Conservation (phyloP, 306 rosid genomes). For the Albizia julibrissin region DNA sequence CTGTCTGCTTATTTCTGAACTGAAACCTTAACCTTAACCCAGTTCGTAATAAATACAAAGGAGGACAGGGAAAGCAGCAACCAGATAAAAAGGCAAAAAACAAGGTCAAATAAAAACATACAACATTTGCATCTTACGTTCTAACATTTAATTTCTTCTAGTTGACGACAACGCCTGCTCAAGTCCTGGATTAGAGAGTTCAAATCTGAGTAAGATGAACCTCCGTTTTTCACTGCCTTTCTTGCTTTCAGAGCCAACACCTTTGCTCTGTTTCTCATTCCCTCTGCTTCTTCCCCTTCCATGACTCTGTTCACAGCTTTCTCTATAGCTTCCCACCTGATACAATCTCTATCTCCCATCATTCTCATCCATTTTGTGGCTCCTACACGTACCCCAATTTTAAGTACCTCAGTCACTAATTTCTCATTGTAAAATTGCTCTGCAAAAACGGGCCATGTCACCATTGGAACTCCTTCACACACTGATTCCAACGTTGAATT, state of each 20-base stretch:
- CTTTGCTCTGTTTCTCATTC: slow-evolving; percentile 28
- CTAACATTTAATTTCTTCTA: not conserved
- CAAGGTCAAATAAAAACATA: too few species aligned
- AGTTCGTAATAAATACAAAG: too few species aligned
- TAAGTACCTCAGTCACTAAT: slow-evolving; percentile 35
- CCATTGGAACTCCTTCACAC: slow-evolving; percentile 3
- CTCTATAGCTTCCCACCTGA: slow-evolving; percentile 22
- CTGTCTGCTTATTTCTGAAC: too few species aligned
- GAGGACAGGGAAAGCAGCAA: too few species aligned
- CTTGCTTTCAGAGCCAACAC: slow-evolving; percentile 25
- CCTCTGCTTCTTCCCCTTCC: slow-evolving; percentile 38
- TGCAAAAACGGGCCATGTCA: slow-evolving; percentile 39
- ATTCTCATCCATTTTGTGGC: slow-evolving; percentile 5
- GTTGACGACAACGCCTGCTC: not conserved
- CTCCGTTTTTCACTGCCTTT: slow-evolving; percentile 32
- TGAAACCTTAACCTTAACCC: too few species aligned
- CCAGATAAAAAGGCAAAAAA: too few species aligned
- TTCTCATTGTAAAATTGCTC: slow-evolving; percentile 53
- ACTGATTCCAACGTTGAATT: not conserved
- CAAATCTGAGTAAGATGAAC: slow-evolving; percentile 24
- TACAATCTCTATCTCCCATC: slow-evolving; percentile 4
- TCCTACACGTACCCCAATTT: slow-evolving; percentile 38
- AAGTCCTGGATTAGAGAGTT: not conserved
- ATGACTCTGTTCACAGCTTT: slow-evolving; percentile 9
- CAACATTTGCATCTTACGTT: too few species aligned